These are phyloP conservation scores for Litsea cubeba DNA, from an alignment of 164 flowering plant species.

Conservation along the genomic window DNA sequence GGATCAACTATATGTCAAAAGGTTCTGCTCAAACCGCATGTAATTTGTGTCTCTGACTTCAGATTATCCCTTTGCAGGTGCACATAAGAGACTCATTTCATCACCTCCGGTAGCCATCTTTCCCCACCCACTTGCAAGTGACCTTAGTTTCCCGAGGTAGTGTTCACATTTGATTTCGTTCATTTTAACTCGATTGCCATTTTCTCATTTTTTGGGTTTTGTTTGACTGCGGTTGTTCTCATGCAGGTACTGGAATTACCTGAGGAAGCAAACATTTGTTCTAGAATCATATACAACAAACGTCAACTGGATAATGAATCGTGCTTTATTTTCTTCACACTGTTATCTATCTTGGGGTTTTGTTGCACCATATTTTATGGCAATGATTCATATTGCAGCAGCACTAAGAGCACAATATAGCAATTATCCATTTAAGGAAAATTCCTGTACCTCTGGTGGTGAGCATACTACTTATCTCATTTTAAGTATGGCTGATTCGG, in stretches of 20 bases:
- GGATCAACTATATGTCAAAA: neutral
- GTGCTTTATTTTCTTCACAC: slow-evolving; percentile 77
- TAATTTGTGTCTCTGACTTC: neutral
- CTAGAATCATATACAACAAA: slow-evolving; percentile 72
- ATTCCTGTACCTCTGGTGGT: slow-evolving; percentile 45
- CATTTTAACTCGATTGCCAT: neutral
- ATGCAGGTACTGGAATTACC: slow-evolving; percentile 93
- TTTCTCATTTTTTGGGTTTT: neutral
- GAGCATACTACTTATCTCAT: slow-evolving; percentile 35
- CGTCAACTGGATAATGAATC: slow-evolving; percentile 87
- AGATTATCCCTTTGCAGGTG: slow-evolving; percentile 40
- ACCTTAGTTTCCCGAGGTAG: slow-evolving; percentile 82
- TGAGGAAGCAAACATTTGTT: slow-evolving; percentile 98
- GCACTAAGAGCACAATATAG: slow-evolving; percentile 40
- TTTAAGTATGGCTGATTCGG: slow-evolving; percentile 19
- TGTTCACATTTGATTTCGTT: neutral
- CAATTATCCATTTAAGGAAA: slow-evolving; percentile 38
- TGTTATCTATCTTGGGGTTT: slow-evolving; percentile 97
- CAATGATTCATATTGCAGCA: slow-evolving; percentile 62
- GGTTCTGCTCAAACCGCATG: neutral
- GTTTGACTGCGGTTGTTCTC: slow-evolving; percentile 9
- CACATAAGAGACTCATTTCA: slow-evolving; percentile 79
- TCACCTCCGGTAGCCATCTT: slow-evolving; percentile 97
- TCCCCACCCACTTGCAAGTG: slow-evolving; percentile 95
- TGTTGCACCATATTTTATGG: slow-evolving; percentile 80